Evolutionary conservation across 1,284 basidiomycete species (phyloP), one percentile per base, ranked within the genome.

Genomic region (Sanguinoderma infundibulare): DNA sequence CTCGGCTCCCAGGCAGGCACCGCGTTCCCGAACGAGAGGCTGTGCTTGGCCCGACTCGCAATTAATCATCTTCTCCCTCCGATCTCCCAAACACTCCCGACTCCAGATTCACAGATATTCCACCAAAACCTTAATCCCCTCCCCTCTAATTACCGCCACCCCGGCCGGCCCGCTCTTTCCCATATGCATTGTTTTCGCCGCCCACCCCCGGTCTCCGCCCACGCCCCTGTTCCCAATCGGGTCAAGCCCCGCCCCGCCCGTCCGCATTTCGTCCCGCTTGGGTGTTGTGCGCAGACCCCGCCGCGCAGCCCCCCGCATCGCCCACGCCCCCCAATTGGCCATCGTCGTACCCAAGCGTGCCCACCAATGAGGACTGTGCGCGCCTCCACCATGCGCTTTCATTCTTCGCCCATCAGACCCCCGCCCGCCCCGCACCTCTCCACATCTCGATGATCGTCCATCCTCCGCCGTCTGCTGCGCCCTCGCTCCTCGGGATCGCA

Each of bases 1-100:
- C 46, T 62, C 64, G 65, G 65, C 22, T 51, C 59, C 39, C 60
- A 54, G 56, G 52, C 62, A 65, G 63, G 65, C 60, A 65, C 66
- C 57, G 61, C 57, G 55, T 62, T 59, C 61, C 62, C 64, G 63
- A 65, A 53, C 60, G 35, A 62, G 61, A 61, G 62, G 63, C 67
- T 66, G 64, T 66, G 67, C 64, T 64, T 61, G 30, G 26, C 55
- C 56, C 55, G 44, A 52, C 53, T 59, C 58, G 64, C 64, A 65
- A 69, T 69, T 66, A 66, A 69, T 69, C 68, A 69, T 62, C 63
- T 56, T 57, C 50, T 46, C 59, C 56, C 59, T 62, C 55, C 59
- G 67, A 66, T 66, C 67, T 62, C 36, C 39, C 34, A 51, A 51
- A 32, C 53, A 60, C 60, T 62, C 59, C 63, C 51, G 24, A 53